A percentile compares a stretch with the other conserved stretches of the same genome.
These are phyloP conservation scores for Tetracladium marchalianum DNA, from an alignment of 495 filamentous ascomycete species.

Conservation along the genomic window DNA sequence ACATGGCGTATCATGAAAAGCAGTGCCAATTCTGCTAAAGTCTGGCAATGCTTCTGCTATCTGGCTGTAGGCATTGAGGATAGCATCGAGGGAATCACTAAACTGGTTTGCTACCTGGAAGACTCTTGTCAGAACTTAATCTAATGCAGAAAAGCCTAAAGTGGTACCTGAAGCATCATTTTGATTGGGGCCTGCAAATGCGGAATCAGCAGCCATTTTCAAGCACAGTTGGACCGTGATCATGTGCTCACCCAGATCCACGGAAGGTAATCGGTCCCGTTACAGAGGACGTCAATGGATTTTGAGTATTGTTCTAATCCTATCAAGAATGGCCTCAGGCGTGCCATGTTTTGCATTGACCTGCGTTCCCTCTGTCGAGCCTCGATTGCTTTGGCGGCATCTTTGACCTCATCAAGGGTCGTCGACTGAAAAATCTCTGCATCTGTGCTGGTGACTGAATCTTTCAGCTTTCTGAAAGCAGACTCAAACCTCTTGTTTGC, in stretches of 20 bases:
- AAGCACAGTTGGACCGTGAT: neutral
- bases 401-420: conserved; percentile 19
- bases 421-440: conserved; percentile 17
- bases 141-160: conserved; percentile 13
- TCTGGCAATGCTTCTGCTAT: conserved; percentile 28
- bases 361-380: conserved; percentile 3
- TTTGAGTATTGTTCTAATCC: conserved; percentile 25
- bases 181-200: conserved; percentile 4
- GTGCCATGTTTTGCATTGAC: conserved; percentile 21
- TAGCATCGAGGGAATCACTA: conserved; percentile 19
- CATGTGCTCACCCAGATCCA: conserved; percentile 25
- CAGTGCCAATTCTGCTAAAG: conserved; percentile 19
- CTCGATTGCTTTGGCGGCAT: conserved; percentile 20
- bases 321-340: conserved; percentile 23
- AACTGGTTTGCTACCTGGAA: conserved; percentile 13
- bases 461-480: conserved; percentile 16
- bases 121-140: conserved; percentile 2
- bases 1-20: conserved; percentile 20
- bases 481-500: neutral
- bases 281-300: conserved; percentile 26
- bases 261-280: conserved; percentile 29
- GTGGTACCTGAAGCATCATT: conserved; percentile 8
- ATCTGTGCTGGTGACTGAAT: conserved; percentile 19
- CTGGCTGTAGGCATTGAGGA: conserved; percentile 26
- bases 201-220: too few relatives aligned